Evolutionary conservation across 2,329 filamentous ascomycete species (phyloP), one percentile per base, ranked within the genome.

Genomic region (Xylariales sp.): DNA sequence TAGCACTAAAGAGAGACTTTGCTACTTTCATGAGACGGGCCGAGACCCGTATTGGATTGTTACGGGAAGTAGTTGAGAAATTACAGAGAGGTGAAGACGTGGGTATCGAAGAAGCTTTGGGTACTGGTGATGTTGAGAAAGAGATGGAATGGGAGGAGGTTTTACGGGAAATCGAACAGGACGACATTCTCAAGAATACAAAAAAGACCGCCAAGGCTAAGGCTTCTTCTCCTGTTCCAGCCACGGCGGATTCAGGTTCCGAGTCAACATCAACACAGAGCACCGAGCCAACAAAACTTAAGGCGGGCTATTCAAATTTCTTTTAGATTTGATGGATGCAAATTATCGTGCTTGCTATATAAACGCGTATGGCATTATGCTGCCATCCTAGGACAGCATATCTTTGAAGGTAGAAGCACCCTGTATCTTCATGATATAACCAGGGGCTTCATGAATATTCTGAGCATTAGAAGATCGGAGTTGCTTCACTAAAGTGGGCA

Each of bases 61-160:
- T 99, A 67, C 87, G 88, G 46, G 95, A 97, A 75, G 89, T 93
- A 0, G 85, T 94, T 28, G 88, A 90, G 73, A 88, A 85, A 73
- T 84, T 94, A 39, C 88, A 92, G 71, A 86, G 82, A 50, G 92
- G 92, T 14, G 90, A 94, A 78, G 85, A 92, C 16, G 91, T 97
- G 23, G 93, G 98, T 79, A 94, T 98, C 2, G 93, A 96, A 78
- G 89, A 89, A 75, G 81, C 90, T 46, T 80, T 99, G 57, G 95
- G 96, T 3, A 92, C 93, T 0, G 94, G 93, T 0, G 89, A 96
- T 75, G 82, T 86, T 50, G 86, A 86, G 71, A 88, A 88, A 77
- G 96, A 99, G 81, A 83, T 86, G 70, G 93, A 94, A 75, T 99
- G 96, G 97, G 92, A 95, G 80, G 90, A 97, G 78, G 90, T 91